Evolutionary conservation across 2,329 filamentous ascomycete species (phyloP).

Genomic region (Teratosphaeria destructans): DNA sequence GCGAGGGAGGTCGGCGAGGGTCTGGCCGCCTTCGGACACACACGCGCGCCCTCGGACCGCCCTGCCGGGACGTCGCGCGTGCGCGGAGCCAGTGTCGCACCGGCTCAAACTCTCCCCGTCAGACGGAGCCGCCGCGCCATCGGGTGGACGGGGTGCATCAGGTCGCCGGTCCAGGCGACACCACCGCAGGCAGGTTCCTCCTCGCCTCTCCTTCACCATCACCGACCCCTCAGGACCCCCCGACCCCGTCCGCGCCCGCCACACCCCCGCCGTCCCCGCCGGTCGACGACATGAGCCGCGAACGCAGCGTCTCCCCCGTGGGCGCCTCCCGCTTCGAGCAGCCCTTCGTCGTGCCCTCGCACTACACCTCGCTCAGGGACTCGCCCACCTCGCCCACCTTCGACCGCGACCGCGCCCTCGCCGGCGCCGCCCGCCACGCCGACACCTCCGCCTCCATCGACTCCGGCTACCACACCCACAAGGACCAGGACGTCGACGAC

Average conservation of each 20-base stretch:
- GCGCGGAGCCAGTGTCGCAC: neutral
- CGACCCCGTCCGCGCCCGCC: neutral
- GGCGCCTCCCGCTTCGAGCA: conserved; percentile 22
- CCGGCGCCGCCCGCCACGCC: conserved; percentile 7
- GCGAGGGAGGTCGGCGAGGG: neutral
- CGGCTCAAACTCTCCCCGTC: neutral
- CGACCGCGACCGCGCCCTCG: neutral
- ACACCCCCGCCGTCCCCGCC: neutral
- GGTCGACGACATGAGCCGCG: conserved; percentile 2
- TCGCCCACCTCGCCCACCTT: conserved; percentile 9
- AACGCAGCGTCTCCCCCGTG: conserved; percentile 17
- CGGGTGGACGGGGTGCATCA: neutral
- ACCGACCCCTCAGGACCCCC: neutral
- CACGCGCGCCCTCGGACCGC: neutral
- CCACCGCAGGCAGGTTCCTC: neutral
- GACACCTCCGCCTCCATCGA: conserved; percentile 3
- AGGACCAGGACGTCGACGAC: neutral
- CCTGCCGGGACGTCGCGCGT: neutral
- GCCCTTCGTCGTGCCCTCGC: conserved; percentile 13
- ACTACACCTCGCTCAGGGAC: conserved; percentile 6
- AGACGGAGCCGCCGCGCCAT: neutral
- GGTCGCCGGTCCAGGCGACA: neutral
- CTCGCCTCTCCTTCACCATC: neutral
- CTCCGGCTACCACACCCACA: neutral
- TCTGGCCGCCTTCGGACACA: too few relatives aligned